Conservation (phyloP, 352 stramenopile genomes). For the Phytophthora palmivora region DNA sequence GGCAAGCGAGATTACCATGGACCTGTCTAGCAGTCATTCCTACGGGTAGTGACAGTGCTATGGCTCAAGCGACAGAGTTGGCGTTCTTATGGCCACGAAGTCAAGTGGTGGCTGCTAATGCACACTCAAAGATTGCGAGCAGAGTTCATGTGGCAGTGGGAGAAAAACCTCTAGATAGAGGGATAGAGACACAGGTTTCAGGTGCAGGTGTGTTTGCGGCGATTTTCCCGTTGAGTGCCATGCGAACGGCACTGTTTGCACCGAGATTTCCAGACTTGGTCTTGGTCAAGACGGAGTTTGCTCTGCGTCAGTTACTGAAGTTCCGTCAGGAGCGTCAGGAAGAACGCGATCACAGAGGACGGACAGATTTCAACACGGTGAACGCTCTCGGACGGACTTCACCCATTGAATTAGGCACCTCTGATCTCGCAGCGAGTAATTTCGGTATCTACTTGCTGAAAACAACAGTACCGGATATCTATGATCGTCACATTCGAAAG, state of each 20-base stretch:
- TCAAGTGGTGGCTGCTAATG: constrained; percentile 45
- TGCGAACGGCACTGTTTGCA: constrained; percentile 48
- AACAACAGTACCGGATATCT: constrained; percentile 69
- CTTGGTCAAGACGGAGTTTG: constrained; percentile 72
- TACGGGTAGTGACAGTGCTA: constrained; percentile 35
- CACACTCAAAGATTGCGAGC: constrained; percentile 44
- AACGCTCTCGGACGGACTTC: constrained; percentile 22
- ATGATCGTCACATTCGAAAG: constrained; percentile 65
- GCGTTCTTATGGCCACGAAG: constrained; percentile 64
- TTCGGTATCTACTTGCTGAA: constrained; percentile 70
- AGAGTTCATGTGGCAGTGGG: constrained; percentile 55
- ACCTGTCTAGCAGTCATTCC: constrained; percentile 68
- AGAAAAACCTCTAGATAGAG: constrained; percentile 23
- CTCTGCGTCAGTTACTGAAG: constrained; percentile 57
- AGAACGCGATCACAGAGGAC: constrained; percentile 45
- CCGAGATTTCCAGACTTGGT: constrained; percentile 64
- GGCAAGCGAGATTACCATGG: constrained; percentile 54
- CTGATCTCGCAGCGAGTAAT: constrained; percentile 50
- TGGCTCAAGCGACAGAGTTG: constrained; percentile 46
- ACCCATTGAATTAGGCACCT: constrained; percentile 12
- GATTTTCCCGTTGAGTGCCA: constrained; percentile 39
- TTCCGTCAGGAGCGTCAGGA: constrained; percentile 64
- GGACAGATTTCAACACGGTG: constrained; percentile 18
- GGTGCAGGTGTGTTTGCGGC: constrained; percentile 44
- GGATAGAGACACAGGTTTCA: constrained; percentile 16